Base-by-base conservation (phyloP, 2,329 filamentous ascomycete species). In the Xylariaceae sp. region DNA sequence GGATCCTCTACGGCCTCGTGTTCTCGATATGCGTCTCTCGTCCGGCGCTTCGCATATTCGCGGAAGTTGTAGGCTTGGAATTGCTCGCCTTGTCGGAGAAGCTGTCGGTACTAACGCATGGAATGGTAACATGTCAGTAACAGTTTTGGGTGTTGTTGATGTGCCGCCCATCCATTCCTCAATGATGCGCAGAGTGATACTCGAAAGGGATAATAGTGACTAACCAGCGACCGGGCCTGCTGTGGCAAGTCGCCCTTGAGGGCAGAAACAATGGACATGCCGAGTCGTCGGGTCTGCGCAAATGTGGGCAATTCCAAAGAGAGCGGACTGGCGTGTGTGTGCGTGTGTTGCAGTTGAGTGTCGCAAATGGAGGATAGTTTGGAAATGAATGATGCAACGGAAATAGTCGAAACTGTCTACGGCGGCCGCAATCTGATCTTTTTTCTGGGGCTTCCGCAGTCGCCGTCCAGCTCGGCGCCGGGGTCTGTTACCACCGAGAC, bases 41-140 rank as follows among this genome's bases (percentile, higher is more conserved):
- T 96, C 70, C 92, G 83, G 66, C 94, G 86, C 71, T 85, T 87
- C 47, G 94, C 91, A 71, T 99, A 99, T 70, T 96, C 92, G 73
- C 94, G 84, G 79, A 96, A 99, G 74, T 97, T 99, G 77, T 97
- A 99, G 60, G 87, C 83, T 55, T 90, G 82, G 71, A 99, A 97
- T 66, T 96, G 88, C 54, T 80, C 78, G 55, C 90, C 85, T 69
- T 94, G 87, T 61, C 91, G 87, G 63, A 97, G 77, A 62, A 99
- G 77, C 65, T 92, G 92, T 59, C 94, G 91, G 73, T 96, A 97
- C 91, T 96, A 57, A 45, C 4, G 22, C 22, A 27, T 27, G 4
- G 22, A 4, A 27, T 7, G 7, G 22, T 7, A 7, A 27, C n/a
- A 27, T 27, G 22, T 27, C 22, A 27, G 33, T 36, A 36, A 14